Conservation (phyloP, 2,329 filamentous ascomycete genomes). For the Ramularia endophylla region DNA sequence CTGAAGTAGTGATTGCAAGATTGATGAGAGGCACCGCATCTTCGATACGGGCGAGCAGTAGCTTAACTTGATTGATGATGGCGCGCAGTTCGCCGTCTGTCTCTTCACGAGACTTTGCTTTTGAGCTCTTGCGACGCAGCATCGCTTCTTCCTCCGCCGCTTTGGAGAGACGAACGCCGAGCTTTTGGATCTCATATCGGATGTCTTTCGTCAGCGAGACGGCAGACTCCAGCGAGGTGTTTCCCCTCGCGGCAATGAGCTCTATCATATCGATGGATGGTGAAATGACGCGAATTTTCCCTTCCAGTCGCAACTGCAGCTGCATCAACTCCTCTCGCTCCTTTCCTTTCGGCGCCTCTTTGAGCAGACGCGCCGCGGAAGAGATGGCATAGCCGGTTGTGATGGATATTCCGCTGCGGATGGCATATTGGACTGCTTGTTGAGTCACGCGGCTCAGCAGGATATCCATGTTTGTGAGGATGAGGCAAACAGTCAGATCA, state of each 20-base stretch:
- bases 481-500: neutral
- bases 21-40: constrained; percentile 88
- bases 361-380: constrained; percentile 72
- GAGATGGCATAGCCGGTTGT: constrained; percentile 80
- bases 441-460: constrained; percentile 61
- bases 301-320: constrained; percentile 69
- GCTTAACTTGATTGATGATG: constrained; percentile 70
- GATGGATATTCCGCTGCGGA: constrained; percentile 77
- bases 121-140: constrained; percentile 38
- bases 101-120: constrained; percentile 47
- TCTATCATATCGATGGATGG: constrained; percentile 91
- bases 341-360: constrained; percentile 63
- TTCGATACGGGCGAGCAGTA: constrained; percentile 72
- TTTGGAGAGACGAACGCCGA: constrained; percentile 68
- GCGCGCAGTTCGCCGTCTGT: constrained; percentile 59
- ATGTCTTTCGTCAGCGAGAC: constrained; percentile 76
- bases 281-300: constrained; percentile 88
- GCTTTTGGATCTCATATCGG: constrained; percentile 71
- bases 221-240: constrained; percentile 77
- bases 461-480: constrained; percentile 58
- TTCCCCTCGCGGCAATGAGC: constrained; percentile 72
- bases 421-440: constrained; percentile 88
- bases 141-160: constrained; percentile 61
- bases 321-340: constrained; percentile 64
- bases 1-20: constrained; percentile 88